Base-by-base conservation (phyloP, 2,329 filamentous ascomycete species). In the Cercospora sp. region DNA sequence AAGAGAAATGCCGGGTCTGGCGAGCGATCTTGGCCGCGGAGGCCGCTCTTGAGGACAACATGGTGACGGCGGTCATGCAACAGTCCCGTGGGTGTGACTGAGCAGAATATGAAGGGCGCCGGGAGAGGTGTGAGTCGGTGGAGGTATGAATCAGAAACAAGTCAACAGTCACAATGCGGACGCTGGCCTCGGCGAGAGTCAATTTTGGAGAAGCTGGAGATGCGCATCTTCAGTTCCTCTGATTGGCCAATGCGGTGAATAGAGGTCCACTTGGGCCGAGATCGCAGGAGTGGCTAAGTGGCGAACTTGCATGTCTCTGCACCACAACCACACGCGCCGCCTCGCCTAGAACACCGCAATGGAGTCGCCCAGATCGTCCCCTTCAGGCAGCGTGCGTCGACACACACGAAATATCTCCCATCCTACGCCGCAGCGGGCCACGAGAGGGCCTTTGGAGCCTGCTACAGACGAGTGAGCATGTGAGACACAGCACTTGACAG, bases 371-470 rank as follows among this genome's bases (percentile, higher is more conserved):
- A 66, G 65, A n/a, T 76, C 55, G 55, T 59, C 76, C 5, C 73
- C 75, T 9, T 65, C 72, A 1, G 73, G 72, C 42, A 77, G 75
- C 30, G 69, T 72, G 9, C 73, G 75, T n/a, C 73, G 76, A 6
- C 74, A 76, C 60, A 72, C 67, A 16, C 68, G 76, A 8, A 77
- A 77, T 51, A 73, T 75, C 13, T 78, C 76, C 2, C 74, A 75
- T 63, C 74, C 75, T 1, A 48, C 89, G 55, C 86, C 90, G 8
- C 84, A 90, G 61, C 88, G 90, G 51, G 86, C 90, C 55, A 95
- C 92, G 4, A 91, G 89, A 79, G 92, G 92, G 0, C 93, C 93
- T 3, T 83, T 97, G 20, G 92, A 95, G 55, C 67, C 69, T 45
- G 74, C 70, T 75, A 82, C 83, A 69, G 88, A 90, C 71, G 90